A percentile compares a stretch with the other conserved stretches of the same genome.
These are phyloP conservation scores for Penicillium sumatraense DNA, from an alignment of 2,329 filamentous ascomycete species.

Conservation along the genomic window DNA sequence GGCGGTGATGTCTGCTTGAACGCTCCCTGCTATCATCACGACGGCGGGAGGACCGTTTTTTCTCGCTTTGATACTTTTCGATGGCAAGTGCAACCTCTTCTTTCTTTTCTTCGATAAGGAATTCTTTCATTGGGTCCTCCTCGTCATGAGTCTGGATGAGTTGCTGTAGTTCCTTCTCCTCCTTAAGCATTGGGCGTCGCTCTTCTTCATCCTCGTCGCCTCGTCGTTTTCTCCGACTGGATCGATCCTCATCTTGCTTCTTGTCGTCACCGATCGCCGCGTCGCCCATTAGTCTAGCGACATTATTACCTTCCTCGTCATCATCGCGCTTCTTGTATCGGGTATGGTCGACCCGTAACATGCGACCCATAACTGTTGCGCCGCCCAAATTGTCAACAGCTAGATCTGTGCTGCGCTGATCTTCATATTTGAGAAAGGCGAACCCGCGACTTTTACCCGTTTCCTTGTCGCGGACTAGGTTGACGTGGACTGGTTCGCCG, in stretches of 20 bases:
- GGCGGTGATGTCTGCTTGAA: constrained; percentile 47
- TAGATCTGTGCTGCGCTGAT: constrained; percentile 92
- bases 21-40: constrained; percentile 43
- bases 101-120: constrained; percentile 86
- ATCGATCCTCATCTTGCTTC: constrained; percentile 42
- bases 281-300: constrained; percentile 55
- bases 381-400: constrained; percentile 96
- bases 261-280: constrained; percentile 28
- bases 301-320: constrained; percentile 56
- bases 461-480: constrained; percentile 91
- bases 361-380: constrained; percentile 76
- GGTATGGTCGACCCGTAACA: constrained; percentile 88
- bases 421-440: constrained; percentile 96
- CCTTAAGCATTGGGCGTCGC: constrained; percentile 70
- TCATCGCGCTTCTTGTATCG: constrained; percentile 89
- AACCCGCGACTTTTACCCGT: constrained; percentile 95
- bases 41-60: constrained; percentile 47
- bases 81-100: constrained; percentile 79
- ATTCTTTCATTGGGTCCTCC: constrained; percentile 96
- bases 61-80: constrained; percentile 57
- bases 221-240: constrained; percentile 33
- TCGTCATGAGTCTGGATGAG: constrained; percentile 84
- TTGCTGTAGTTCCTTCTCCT: constrained; percentile 78
- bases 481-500: constrained; percentile 91
- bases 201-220: constrained; percentile 55